phyloP scores from a whole-genome alignment of 768 basidiomycete genomes.

The Pulveroboletus ravenelii region DNA sequence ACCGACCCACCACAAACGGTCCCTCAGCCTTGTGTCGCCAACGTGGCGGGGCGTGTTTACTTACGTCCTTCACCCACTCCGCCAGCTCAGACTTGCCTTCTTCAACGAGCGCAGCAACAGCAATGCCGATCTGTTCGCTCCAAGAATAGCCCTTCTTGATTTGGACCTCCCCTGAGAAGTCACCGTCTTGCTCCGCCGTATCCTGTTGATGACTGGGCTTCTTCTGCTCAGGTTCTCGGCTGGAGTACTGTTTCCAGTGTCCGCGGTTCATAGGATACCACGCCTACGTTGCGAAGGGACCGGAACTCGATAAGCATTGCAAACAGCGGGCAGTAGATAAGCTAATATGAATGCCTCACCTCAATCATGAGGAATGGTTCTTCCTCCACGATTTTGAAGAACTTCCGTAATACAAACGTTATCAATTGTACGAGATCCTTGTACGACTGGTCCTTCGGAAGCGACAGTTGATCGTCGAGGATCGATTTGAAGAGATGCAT shows the following conservation, averaged over 20 bases:
- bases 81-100: slow-evolving; percentile 59
- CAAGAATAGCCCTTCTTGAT: slow-evolving; percentile 86
- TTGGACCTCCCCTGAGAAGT: slow-evolving; percentile 62
- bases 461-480: slow-evolving; percentile 70
- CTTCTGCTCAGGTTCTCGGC: slow-evolving; percentile 58
- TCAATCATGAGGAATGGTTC: slow-evolving; percentile 87
- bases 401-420: slow-evolving; percentile 82
- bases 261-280: slow-evolving; percentile 89
- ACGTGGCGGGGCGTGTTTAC: slow-evolving; percentile 29
- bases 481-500: slow-evolving; percentile 85
- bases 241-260: slow-evolving; percentile 81
- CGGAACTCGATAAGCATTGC: slow-evolving; percentile 18
- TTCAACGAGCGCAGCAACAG: slow-evolving; percentile 68
- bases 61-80: slow-evolving; percentile 77
- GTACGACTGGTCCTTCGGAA: slow-evolving; percentile 73
- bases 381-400: slow-evolving; percentile 87
- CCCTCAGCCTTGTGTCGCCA: slow-evolving; percentile 17
- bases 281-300: slow-evolving; percentile 41
- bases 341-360: slow-evolving; percentile 44
- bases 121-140: slow-evolving; percentile 88
- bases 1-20: slow-evolving; percentile 4
- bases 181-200: slow-evolving; percentile 32
- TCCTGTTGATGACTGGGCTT: slow-evolving; percentile 36
- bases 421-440: slow-evolving; percentile 83
- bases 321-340: slow-evolving; percentile 17